phyloP scores from a whole-genome alignment of 2,329 filamentous ascomycete species.

The Emericellopsis atlantica region DNA sequence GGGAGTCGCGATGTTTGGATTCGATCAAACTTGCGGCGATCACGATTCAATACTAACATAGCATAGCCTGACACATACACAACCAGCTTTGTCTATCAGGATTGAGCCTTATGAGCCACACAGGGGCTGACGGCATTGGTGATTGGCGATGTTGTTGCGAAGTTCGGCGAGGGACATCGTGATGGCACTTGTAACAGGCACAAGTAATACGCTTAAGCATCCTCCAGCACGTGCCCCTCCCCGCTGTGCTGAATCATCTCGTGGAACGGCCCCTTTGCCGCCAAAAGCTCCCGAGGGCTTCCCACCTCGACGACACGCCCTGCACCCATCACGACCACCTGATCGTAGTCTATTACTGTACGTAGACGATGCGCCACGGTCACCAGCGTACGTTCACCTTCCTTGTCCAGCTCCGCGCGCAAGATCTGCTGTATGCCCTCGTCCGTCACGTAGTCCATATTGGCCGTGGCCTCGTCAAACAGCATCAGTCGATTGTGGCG shows the following conservation, averaged over 20 bases:
- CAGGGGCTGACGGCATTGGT: no score
- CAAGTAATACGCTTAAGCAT: no score
- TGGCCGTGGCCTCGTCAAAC: conserved; percentile 46
- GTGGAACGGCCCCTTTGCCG: conserved; percentile 31
- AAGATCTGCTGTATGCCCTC: conserved; percentile 40
- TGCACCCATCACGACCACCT: conserved; percentile 41
- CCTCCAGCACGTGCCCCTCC: conserved; percentile 32
- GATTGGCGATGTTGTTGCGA: no score
- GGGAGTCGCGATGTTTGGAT: no score
- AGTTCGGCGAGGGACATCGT: no score
- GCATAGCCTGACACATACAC: no score
- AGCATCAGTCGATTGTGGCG: conserved; percentile 42
- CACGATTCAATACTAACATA: no score
- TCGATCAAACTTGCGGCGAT: no score
- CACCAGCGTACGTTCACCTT: conserved; percentile 35
- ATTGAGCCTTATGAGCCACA: no score
- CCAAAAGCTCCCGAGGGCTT: conserved; percentile 23
- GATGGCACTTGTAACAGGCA: no score
- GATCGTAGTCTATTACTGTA: conserved; percentile 48
- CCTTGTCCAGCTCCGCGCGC: conserved; percentile 19
- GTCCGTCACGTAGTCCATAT: conserved; percentile 47
- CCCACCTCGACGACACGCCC: conserved; percentile 38
- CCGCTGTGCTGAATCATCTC: conserved; percentile 44
- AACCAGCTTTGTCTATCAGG: no score
- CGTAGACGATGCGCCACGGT: conserved; percentile 45